These are phyloP conservation scores for Gaertneriomyces semiglobifer DNA, from an alignment of 192 early-diverging fungal species.

Conservation along the genomic window DNA sequence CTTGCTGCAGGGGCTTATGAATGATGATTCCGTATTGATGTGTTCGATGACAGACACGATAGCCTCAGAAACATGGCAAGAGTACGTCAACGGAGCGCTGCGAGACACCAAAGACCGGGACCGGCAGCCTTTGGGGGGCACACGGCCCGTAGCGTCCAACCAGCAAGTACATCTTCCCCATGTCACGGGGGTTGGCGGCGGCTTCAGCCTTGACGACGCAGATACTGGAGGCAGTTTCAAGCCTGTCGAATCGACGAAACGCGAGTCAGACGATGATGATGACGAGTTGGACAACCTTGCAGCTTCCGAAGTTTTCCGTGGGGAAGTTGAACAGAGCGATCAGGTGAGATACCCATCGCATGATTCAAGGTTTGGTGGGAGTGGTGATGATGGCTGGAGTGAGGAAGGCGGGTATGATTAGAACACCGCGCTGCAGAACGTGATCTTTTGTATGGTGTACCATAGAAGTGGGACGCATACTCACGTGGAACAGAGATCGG, in stretches of 20 bases:
- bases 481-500: too few relatives aligned
- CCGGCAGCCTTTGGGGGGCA: conserved; percentile 52
- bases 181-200: conserved; percentile 24
- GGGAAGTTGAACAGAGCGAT: conserved; percentile 63
- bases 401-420: conserved; percentile 34
- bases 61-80: conserved; percentile 50
- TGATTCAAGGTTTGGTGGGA: conserved; percentile 8
- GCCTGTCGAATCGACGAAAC: conserved; percentile 6
- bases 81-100: conserved; percentile 45
- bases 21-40: background rate
- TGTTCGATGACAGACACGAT: conserved; percentile 35
- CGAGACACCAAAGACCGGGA: conserved; percentile 55
- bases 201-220: conserved; percentile 31
- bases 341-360: conserved; percentile 46
- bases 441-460: too few relatives aligned
- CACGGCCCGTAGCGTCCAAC: conserved; percentile 43
- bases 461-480: too few relatives aligned
- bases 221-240: conserved; percentile 30
- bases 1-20: background rate
- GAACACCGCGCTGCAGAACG: background rate
- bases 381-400: conserved; percentile 26
- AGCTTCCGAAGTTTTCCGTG: conserved; percentile 36
- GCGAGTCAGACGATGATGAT: conserved; percentile 49
- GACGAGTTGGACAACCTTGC: conserved; percentile 48
- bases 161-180: conserved; percentile 23